Evolutionary conservation across 2,329 filamentous ascomycete genomes (phyloP).

Genomic region (Corniculantispora saksenae): DNA sequence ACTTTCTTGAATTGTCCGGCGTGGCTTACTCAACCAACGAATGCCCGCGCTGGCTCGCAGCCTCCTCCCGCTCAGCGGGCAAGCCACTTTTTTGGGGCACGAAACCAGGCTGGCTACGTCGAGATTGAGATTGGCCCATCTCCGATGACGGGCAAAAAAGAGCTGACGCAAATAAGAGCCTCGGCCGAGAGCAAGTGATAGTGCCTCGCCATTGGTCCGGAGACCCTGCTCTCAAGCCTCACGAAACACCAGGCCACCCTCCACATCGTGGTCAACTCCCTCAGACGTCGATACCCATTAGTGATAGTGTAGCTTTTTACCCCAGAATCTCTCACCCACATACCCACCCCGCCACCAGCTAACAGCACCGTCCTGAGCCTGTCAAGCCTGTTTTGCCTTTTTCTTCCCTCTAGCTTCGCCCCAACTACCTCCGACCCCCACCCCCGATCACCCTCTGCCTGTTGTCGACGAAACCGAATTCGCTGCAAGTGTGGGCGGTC

Average conservation of each 20-base stretch:
- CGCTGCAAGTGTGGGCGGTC: neutral
- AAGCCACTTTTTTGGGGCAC: conserved; percentile 3
- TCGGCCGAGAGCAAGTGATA: conserved; percentile 8
- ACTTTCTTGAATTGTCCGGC: neutral
- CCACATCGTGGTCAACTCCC: neutral
- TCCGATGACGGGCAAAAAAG: neutral
- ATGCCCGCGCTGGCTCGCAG: neutral
- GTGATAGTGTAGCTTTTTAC: neutral
- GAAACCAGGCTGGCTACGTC: neutral
- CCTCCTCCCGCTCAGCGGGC: neutral
- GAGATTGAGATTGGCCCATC: conserved; percentile 5
- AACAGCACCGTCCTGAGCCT: neutral
- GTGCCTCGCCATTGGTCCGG: conserved; percentile 2
- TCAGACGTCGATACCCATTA: neutral
- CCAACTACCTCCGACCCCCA: neutral
- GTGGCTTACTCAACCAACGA: neutral
- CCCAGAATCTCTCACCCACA: neutral
- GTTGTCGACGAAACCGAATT: neutral
- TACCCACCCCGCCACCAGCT: neutral
- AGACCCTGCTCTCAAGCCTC: neutral
- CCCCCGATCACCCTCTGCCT: neutral
- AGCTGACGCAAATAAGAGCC: neutral
- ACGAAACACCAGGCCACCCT: neutral
- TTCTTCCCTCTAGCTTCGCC: neutral
- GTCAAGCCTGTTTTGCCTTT: neutral